Evolutionary conservation across 2,329 filamentous ascomycete species (phyloP), one percentile per base, ranked within the genome.

Genomic region (Aureobasidium sp.): DNA sequence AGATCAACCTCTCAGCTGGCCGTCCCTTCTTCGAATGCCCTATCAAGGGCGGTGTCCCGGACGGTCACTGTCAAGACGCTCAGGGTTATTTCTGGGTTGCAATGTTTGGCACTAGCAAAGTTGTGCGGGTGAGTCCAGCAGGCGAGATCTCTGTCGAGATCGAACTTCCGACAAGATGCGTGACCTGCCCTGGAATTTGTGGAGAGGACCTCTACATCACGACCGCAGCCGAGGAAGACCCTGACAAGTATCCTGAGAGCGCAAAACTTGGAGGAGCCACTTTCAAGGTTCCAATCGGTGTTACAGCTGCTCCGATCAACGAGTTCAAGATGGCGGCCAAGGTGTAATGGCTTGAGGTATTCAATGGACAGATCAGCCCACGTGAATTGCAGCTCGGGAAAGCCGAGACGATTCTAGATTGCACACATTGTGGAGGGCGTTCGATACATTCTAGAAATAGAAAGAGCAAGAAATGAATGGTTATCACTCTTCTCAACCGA

Each of bases 1-100:
- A 76, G n/a, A 79, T 90, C 59, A 82, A 81, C 62, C 80, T 89
- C 62, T 81, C 81, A 62, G 87, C 89, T 73, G 82, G 85, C 69
- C 84, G 88, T 61, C 78, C 87, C 41, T 91, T 91, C 75, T 93
- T 91, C 76, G 78, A 81, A 61, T 85, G 91, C 70, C 79, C 82
- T 1, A 73, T 81, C 29, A 86, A 87, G 51, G 83, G 85, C 13
- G 78, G 77, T 6, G 79, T 83, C 64, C 91, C 91, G 1, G 92
- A 97, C 74, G 92, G 92, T 2, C 92, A 93, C 75, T 86, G 87
- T 64, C 83, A 95, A 69, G 92, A 97, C 70, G 82, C 81, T 45
- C 85, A 95, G 60, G 91, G 91, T n/a, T 87, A 88, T 76, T 81
- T 96, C 69, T 97, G 93, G 92, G 86, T 89, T 64, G 89, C 90